Percentiles rank a stretch among this genome's conserved stretches.
Conservation (phyloP, 1,284 basidiomycete genomes). For the Mrakiaceae sp. region DNA sequence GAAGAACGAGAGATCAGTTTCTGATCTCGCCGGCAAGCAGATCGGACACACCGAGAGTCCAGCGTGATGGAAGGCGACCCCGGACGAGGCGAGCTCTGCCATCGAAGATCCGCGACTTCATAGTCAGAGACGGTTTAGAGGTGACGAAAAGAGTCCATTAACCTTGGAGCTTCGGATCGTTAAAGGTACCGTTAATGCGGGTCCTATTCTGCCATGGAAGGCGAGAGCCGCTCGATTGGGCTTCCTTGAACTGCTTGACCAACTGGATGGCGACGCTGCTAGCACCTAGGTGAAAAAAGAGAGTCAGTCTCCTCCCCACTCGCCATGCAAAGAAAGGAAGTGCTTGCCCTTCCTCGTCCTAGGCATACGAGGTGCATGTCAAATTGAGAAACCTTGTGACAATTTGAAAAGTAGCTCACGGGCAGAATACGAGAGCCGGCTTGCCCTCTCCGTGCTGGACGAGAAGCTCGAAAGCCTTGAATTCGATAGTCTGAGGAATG, state of each 20-base stretch:
- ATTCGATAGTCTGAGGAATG: constrained; percentile 45
- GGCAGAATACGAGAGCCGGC: constrained; percentile 72
- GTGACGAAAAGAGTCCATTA: not conserved
- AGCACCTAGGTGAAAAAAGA: too few species aligned
- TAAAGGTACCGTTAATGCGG: not conserved
- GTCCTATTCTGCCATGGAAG: constrained; percentile 54
- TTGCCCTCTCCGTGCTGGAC: constrained; percentile 59
- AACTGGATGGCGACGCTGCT: constrained; percentile 49
- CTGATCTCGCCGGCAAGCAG: not conserved
- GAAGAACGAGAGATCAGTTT: not conserved
- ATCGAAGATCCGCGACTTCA: constrained; percentile 17
- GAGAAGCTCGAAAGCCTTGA: constrained; percentile 57
- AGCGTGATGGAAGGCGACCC: constrained; percentile 44
- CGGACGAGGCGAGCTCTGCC: constrained; percentile 25
- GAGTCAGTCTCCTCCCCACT: too few species aligned
- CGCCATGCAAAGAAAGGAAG: too few species aligned
- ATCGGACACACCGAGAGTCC: constrained; percentile 32
- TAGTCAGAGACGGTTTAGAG: constrained; percentile 22
- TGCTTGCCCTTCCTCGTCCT: too few species aligned
- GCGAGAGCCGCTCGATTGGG: constrained; percentile 40
- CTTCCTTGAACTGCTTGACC: constrained; percentile 54
- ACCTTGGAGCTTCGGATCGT: not conserved
- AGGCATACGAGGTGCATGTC: too few species aligned
- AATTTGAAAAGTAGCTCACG: constrained; percentile 24
- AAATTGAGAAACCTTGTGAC: too few species aligned